A percentile compares a stretch with the other conserved stretches of the same genome.
Conservation (phyloP, 2,329 filamentous ascomycete species). For the Aschersonia sp. region DNA sequence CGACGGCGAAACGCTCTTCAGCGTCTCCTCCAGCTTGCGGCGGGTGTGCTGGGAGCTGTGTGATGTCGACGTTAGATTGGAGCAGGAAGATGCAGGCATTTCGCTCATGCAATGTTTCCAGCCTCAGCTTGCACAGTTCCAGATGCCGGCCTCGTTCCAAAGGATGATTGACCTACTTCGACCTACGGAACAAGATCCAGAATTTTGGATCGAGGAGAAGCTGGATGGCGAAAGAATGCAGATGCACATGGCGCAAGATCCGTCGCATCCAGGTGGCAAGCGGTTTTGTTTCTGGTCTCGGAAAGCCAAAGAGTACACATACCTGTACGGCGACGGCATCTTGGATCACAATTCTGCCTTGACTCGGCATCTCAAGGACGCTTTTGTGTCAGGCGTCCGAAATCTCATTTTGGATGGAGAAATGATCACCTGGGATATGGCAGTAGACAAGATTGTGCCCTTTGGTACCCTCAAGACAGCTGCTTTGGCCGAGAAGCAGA, state of each 20-base stretch:
- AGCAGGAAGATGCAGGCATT: constrained; percentile 62
- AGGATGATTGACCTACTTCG: constrained; percentile 60
- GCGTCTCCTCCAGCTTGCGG: constrained; percentile 77
- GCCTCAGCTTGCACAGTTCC: constrained; percentile 86
- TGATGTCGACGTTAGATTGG: constrained; percentile 57
- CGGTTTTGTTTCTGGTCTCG: constrained; percentile 85
- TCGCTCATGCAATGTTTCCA: constrained; percentile 90
- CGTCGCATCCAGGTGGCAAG: constrained; percentile 50
- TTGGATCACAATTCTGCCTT: constrained; percentile 62
- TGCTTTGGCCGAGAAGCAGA: constrained; percentile 61
- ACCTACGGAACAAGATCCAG: constrained; percentile 51
- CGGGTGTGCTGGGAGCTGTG: constrained; percentile 90
- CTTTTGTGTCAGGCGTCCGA: constrained; percentile 63
- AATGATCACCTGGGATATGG: constrained; percentile 97
- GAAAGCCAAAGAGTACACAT: constrained; percentile 92
- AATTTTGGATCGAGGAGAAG: constrained; percentile 98
- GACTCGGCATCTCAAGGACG: constrained; percentile 63
- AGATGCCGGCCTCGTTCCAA: constrained; percentile 63
- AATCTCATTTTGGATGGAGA: constrained; percentile 92
- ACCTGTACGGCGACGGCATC: constrained; percentile 72
- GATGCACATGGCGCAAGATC: constrained; percentile 73
- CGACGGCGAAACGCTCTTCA: constrained; percentile 67
- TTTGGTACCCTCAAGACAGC: constrained; percentile 93
- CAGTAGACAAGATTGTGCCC: constrained; percentile 66
- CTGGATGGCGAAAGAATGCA: constrained; percentile 96